These are phyloP conservation scores for Solanum boliviense DNA, from an alignment of 257 asterid genomes.

Conservation along the genomic window DNA sequence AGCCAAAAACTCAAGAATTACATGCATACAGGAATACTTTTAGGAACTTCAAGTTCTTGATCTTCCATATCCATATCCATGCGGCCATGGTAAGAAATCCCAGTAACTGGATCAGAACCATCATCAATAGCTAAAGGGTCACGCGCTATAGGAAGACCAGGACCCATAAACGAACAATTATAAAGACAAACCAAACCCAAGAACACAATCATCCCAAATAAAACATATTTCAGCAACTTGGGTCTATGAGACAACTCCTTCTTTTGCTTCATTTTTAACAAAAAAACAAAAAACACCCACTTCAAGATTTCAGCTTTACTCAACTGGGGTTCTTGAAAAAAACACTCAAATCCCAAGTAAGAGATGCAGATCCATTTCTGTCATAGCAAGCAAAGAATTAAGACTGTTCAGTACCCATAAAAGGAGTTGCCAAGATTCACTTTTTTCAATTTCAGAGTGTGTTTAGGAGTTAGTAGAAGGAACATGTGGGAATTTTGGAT, in stretches of 20 bases:
- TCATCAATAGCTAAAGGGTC: conserved; percentile 27
- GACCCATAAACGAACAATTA: conserved; percentile 39
- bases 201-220: conserved; percentile 36
- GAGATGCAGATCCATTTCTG: conserved; percentile 33
- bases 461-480: not conserved
- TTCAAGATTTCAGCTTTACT: not conserved
- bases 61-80: conserved; percentile 46
- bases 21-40: conserved; percentile 54
- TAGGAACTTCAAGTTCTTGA: conserved; percentile 50
- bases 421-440: not conserved
- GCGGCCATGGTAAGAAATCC: conserved; percentile 17
- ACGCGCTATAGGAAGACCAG: conserved; percentile 46
- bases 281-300: not conserved
- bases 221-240: conserved; percentile 37
- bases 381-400: conserved; percentile 23
- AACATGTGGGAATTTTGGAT: not conserved
- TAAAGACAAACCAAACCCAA: conserved; percentile 63
- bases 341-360: not conserved
- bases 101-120: conserved; percentile 47
- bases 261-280: conserved; percentile 34
- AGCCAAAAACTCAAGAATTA: not conserved
- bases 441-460: not conserved
- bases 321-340: not conserved
- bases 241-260: conserved; percentile 19
- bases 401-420: not conserved